These are phyloP conservation scores for Puya raimondii DNA, from an alignment of 176 grass and related monocot genomes.

Conservation along the genomic window DNA sequence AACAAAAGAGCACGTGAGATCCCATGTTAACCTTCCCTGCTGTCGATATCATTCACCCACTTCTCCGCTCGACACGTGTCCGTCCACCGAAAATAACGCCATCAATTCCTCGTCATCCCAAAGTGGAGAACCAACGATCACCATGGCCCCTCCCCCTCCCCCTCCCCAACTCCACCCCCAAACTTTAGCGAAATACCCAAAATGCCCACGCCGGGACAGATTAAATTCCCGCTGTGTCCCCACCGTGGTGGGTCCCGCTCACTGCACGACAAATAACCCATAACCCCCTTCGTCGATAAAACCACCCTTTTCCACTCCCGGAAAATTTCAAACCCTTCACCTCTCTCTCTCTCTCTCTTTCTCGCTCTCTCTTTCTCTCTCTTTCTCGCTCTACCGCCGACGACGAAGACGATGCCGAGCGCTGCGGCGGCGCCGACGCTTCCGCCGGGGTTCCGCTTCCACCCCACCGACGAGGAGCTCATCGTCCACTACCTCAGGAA, in stretches of 20 bases:
- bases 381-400: background rate
- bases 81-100: background rate
- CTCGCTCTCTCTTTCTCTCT: background rate
- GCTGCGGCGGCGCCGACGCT: conserved; percentile 10
- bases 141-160: background rate
- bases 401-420: background rate
- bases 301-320: background rate
- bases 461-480: conserved; percentile 79
- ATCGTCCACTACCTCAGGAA: conserved; percentile 68
- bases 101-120: background rate
- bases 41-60: background rate
- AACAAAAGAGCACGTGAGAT: background rate
- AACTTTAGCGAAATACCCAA: background rate
- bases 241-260: background rate
- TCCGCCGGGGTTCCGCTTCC: conserved; percentile 81
- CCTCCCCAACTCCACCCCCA: background rate
- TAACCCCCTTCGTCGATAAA: background rate
- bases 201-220: background rate
- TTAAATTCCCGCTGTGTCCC: background rate
- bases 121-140: background rate
- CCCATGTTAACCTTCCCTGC: background rate
- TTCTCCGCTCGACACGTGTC: background rate
- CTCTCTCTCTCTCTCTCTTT: background rate
- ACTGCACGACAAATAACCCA: background rate
- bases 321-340: background rate